Evolutionary conservation across 2,329 filamentous ascomycete genomes (phyloP).

Genomic region (Chaetomiaceae sp.): DNA sequence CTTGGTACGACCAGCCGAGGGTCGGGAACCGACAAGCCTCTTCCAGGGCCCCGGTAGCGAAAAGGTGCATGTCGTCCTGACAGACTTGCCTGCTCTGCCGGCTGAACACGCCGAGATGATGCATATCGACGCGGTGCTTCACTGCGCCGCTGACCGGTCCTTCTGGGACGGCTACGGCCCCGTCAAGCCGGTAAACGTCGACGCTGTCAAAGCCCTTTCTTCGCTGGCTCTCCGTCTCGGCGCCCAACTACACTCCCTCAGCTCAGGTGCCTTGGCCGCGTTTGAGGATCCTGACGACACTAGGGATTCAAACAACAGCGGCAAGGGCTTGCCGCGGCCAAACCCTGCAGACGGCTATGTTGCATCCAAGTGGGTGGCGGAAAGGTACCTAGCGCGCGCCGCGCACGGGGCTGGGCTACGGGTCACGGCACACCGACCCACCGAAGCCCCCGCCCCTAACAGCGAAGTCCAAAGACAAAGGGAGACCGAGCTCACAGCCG

Average conservation of each 20-base stretch:
- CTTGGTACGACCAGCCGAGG: neutral
- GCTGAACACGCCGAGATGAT: neutral
- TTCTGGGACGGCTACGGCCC: constrained; percentile 11
- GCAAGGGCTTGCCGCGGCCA: neutral
- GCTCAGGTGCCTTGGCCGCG: neutral
- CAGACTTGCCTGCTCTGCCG: neutral
- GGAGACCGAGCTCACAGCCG: neutral
- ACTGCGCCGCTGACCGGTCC: constrained; percentile 5
- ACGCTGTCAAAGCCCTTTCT: constrained; percentile 1
- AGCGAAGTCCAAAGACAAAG: too few relatives aligned
- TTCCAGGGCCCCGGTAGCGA: neutral
- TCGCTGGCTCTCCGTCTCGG: neutral
- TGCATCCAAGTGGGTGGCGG: constrained; percentile 1
- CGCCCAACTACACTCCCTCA: neutral
- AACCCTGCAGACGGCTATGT: neutral
- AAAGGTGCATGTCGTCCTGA: too few relatives aligned
- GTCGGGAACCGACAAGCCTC: neutral
- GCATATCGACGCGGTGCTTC: neutral
- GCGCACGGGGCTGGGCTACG: neutral
- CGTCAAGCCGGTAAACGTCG: constrained; percentile 1
- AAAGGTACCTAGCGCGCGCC: neutral
- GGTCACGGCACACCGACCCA: neutral
- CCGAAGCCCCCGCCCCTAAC: neutral
- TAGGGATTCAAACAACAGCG: too few relatives aligned
- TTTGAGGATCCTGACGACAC: neutral